phyloP scores from a whole-genome alignment of 768 basidiomycete species.

The Hebeloma cylindrosporum region DNA sequence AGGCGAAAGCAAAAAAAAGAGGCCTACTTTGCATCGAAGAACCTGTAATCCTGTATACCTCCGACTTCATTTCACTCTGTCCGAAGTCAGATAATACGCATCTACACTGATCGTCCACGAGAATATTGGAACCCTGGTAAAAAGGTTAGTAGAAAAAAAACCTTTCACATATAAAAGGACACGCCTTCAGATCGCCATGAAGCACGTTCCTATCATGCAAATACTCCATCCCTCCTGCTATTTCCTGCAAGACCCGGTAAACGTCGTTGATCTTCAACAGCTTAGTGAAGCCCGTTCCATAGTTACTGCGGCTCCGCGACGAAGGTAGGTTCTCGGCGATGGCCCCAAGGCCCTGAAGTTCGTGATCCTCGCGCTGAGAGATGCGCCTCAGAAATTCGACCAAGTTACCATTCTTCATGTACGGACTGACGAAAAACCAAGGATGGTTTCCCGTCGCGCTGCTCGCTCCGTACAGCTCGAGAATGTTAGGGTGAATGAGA shows the following conservation, averaged over 20 bases:
- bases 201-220: constrained; percentile 66
- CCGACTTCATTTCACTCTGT: constrained; percentile 76
- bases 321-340: constrained; percentile 21
- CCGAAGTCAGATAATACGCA: constrained; percentile 85
- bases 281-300: constrained; percentile 15
- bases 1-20: background rate
- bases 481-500: constrained; percentile 63
- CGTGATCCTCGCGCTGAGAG: constrained; percentile 20
- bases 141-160: background rate
- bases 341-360: constrained; percentile 11
- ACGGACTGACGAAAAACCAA: constrained; percentile 76
- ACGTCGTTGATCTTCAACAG: constrained; percentile 41
- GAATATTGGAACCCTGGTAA: constrained; percentile 65
- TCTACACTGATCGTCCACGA: constrained; percentile 63
- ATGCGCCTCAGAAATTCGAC: constrained; percentile 51
- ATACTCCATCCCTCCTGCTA: constrained; percentile 82
- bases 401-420: constrained; percentile 62
- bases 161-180: constrained; percentile 11
- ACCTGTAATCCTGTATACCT: constrained; percentile 62
- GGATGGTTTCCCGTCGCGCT: constrained; percentile 63
- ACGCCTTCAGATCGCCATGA: constrained; percentile 82
- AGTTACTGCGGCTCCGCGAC: constrained; percentile 19
- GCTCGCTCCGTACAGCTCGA: constrained; percentile 74
- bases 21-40: constrained; percentile 46
- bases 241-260: constrained; percentile 66